Evolutionary conservation across 371 early-diverging fungal genomes (phyloP), one percentile per base, ranked within the genome.

Genomic region (Phascolomyces articulosus): DNA sequence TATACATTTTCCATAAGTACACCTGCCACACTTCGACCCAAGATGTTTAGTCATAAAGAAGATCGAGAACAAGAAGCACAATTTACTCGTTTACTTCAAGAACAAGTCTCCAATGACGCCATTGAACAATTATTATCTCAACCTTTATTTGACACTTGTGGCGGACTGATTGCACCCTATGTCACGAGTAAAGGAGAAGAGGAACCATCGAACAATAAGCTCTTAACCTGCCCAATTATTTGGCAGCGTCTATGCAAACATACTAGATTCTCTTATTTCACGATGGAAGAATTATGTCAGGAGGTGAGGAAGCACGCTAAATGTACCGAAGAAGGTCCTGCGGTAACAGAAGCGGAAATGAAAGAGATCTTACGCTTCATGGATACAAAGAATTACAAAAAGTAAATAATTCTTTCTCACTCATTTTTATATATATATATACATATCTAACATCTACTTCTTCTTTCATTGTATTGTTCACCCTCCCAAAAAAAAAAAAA

Each of bases 161-260:
- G 81, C 18, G 69, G 64, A 27, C 51, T 78, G 31, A 76, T 73
- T 28, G 64, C 57, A 7, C 55, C 66, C 0, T 62, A 63, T 7
- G 63, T 55, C 23, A 62, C 26, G 3, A 57, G 62, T 16, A 47
- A 65, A 29, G 58, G 63, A 4, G 62, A 66, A 1, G 54, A n/a
- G n/a, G n/a, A 60, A 40, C 54, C 60, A 1, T 62, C 64, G 4
- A 38, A 20, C 57, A 57, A 20, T 21, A n/a, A 40, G 11, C 21
- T 59, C 44, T 64, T 81, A 27, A 70, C 77, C 16, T 73, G 75
- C 55, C 64, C 68, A n/a, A 73, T 84, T 60, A 84, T 79, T 20
- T 87, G 85, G 86, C 77, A 78, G 55, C 69, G 76, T 1, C 72
- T 87, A 31, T 70, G 70, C 49, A 73, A 80, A 62, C 86, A 85